Conservation (phyloP, 805 yeast species). For the Sungouiozyma ichnusensis region DNA sequence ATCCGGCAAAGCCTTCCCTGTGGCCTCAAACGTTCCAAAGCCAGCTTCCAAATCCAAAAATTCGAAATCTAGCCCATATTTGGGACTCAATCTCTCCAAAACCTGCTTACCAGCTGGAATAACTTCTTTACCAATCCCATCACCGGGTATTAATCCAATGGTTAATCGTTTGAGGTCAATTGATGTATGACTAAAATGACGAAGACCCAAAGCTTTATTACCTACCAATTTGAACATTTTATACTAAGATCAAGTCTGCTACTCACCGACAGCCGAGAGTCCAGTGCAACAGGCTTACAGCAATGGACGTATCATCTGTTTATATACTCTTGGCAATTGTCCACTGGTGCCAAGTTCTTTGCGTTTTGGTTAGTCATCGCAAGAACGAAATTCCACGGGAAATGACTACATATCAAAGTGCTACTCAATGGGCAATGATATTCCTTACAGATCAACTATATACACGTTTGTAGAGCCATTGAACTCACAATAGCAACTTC, state of each 20-base stretch:
- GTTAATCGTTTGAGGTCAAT: slow-evolving; percentile 35
- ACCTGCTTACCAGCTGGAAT: slow-evolving; percentile 92
- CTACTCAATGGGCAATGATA: not conserved
- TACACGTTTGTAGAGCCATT: not conserved
- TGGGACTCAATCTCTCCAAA: slow-evolving; percentile 70
- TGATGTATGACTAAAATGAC: not conserved
- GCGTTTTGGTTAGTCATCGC: not conserved
- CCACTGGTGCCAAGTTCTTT: not conserved
- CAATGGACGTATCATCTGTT: too few relatives aligned
- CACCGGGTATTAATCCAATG: slow-evolving; percentile 86
- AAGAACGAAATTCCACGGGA: not conserved
- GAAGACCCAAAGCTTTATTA: not conserved
- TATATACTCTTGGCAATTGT: too few relatives aligned
- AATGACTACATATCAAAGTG: too few relatives aligned
- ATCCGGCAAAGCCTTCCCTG: slow-evolving; percentile 95
- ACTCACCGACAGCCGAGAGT: too few relatives aligned
- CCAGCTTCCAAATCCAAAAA: slow-evolving; percentile 90
- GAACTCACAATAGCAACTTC: too few relatives aligned
- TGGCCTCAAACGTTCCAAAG: slow-evolving; percentile 81
- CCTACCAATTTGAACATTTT: not conserved
- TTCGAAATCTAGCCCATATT: slow-evolving; percentile 67
- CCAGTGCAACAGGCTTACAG: too few relatives aligned
- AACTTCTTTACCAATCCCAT: slow-evolving; percentile 96
- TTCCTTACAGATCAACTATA: not conserved
- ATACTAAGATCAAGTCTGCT: too few relatives aligned